Conservation (phyloP, 345 rosid genomes). For the Murraya paniculata region DNA sequence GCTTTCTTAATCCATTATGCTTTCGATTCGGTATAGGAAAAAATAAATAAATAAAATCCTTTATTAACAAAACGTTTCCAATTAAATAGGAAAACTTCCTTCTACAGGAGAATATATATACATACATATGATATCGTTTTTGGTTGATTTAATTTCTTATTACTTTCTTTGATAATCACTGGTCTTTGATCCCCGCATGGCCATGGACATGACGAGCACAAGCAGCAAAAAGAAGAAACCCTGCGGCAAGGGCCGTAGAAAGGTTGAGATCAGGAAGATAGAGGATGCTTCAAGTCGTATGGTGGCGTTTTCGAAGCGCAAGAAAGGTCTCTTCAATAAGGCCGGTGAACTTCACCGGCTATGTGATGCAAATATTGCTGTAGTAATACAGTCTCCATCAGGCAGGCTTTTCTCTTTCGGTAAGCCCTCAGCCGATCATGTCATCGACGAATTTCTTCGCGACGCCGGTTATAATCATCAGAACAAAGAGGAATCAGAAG, state of each 20-base stretch:
- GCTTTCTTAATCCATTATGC: background rate
- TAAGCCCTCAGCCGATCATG: background rate
- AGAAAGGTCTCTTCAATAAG: conserved; percentile 29
- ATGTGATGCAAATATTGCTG: conserved; percentile 22
- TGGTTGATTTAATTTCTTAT: background rate
- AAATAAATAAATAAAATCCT: too few species aligned
- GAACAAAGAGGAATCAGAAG: background rate
- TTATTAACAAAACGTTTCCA: background rate
- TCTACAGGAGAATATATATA: background rate
- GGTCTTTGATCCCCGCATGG: too few species aligned
- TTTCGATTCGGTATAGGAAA: background rate
- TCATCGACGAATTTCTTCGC: background rate
- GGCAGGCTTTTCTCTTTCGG: conserved; percentile 13
- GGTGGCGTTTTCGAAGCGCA: conserved; percentile 30
- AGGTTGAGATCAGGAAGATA: conserved; percentile 28
- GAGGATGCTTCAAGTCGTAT: conserved; percentile 16
- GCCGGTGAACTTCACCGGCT: conserved; percentile 14
- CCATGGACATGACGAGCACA: too few species aligned
- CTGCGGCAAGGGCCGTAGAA: conserved; percentile 13
- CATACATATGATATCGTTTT: background rate
- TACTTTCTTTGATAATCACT: background rate
- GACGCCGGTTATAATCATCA: background rate
- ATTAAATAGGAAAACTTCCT: background rate
- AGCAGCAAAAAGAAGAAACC: background rate
- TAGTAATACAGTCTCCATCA: conserved; percentile 18